phyloP scores from a whole-genome alignment of 164 flowering plant genomes.

The Chloranthus sessilifolius region DNA sequence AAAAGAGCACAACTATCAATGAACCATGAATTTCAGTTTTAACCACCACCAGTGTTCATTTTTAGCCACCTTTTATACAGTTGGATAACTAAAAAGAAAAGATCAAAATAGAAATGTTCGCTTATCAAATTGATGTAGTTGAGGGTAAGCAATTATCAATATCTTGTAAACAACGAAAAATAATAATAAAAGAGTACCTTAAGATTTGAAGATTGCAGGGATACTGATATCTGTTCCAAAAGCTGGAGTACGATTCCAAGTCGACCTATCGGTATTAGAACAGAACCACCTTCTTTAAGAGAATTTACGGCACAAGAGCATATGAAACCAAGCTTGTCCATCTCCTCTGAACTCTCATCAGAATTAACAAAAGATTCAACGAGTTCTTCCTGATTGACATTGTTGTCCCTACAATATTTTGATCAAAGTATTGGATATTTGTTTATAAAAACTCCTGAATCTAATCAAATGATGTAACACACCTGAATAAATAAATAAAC shows the following conservation, averaged over 20 bases:
- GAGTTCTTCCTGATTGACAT: constrained; percentile 15
- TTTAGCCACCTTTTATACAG: no score
- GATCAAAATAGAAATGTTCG: background rate
- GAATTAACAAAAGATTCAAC: constrained; percentile 17
- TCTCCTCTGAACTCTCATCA: constrained; percentile 57
- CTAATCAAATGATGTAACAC: no score
- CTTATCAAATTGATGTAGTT: background rate
- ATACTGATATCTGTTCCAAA: constrained; percentile 53
- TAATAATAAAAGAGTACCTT: constrained; percentile 47
- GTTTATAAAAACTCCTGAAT: no score
- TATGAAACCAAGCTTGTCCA: constrained; percentile 62
- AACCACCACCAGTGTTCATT: no score
- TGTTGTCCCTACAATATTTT: constrained; percentile 23
- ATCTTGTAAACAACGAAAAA: background rate
- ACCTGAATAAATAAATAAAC: no score
- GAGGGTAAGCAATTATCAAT: background rate
- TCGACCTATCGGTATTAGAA: constrained; percentile 60
- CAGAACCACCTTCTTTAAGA: constrained; percentile 76
- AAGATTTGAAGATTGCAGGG: constrained; percentile 39
- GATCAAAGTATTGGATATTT: no score
- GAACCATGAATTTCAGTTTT: no score
- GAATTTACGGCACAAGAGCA: constrained; percentile 59
- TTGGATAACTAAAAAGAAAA: background rate
- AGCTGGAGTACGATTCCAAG: constrained; percentile 62
- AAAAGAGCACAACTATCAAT: no score